Conservation (phyloP, 208 protist species). For the Trypanosoma brucei region DNA sequence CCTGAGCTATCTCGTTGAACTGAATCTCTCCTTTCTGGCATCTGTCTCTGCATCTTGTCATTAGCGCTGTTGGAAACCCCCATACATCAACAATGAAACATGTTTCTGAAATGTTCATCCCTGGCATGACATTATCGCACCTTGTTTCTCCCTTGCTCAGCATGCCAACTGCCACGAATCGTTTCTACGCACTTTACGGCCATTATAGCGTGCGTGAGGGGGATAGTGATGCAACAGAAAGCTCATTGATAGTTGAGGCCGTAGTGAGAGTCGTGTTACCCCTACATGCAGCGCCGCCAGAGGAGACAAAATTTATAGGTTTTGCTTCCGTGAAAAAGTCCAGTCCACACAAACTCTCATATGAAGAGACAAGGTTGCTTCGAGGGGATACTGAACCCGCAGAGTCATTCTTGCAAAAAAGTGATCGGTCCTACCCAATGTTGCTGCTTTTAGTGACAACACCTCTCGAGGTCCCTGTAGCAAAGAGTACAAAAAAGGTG, state of each 20-base stretch:
- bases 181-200: constrained; percentile 36
- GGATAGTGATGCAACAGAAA: constrained; percentile 35
- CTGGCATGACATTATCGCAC: constrained; percentile 39
- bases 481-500: constrained; percentile 28
- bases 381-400: constrained; percentile 6
- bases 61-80: background rate
- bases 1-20: too few species aligned
- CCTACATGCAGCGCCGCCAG: background rate
- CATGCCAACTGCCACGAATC: constrained; percentile 13
- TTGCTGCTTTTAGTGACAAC: constrained; percentile 44
- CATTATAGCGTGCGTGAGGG: constrained; percentile 22
- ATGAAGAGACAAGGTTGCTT: constrained; percentile 28
- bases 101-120: constrained; percentile 37
- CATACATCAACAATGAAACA: background rate
- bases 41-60: background rate
- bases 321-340: constrained; percentile 37
- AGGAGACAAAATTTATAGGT: constrained; percentile 22
- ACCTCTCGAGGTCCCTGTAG: constrained; percentile 1
- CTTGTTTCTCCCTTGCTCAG: constrained; percentile 34
- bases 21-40: background rate
- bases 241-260: constrained; percentile 19
- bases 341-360: constrained; percentile 61
- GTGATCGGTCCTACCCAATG: constrained; percentile 1
- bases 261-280: constrained; percentile 32
- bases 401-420: background rate